Conservation (phyloP, 1,139 yeast species). For the Yarrowia galli region DNA sequence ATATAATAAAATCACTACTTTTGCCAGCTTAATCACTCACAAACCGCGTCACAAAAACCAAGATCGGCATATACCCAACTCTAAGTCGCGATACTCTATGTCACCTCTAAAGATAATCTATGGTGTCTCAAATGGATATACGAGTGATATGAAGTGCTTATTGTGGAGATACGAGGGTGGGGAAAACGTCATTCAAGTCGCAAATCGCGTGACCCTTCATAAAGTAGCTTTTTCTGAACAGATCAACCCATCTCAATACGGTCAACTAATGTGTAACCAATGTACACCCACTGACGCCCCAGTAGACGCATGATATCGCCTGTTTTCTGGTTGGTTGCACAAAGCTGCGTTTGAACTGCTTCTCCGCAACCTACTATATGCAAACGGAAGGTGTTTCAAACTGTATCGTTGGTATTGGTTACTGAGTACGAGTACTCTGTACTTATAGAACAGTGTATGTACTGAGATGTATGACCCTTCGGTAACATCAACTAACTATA, state of each 20-base stretch:
- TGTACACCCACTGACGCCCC: background rate
- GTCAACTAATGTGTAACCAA: too few species aligned
- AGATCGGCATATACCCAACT: background rate
- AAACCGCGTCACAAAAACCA: background rate
- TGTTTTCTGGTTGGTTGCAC: background rate
- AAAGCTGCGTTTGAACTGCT: conserved; percentile 29
- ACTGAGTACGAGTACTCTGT: too few species aligned
- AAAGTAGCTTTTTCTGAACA: background rate
- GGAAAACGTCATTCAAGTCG: background rate
- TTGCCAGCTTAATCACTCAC: background rate
- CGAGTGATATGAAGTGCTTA: background rate
- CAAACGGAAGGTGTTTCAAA: background rate
- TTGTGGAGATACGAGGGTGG: background rate
- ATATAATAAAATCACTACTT: background rate
- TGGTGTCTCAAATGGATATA: background rate
- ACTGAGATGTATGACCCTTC: too few species aligned
- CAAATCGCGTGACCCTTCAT: background rate
- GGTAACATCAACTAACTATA: background rate
- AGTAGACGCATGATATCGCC: background rate
- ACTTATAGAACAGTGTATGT: too few species aligned
- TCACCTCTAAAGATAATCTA: background rate
- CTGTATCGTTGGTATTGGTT: too few species aligned
- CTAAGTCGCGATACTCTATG: conserved; percentile 1
- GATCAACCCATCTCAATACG: too few species aligned
- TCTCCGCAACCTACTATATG: conserved; percentile 7